Base-by-base conservation (phyloP, 352 stramenopile species). In the Elongisporangium prolatum region DNA sequence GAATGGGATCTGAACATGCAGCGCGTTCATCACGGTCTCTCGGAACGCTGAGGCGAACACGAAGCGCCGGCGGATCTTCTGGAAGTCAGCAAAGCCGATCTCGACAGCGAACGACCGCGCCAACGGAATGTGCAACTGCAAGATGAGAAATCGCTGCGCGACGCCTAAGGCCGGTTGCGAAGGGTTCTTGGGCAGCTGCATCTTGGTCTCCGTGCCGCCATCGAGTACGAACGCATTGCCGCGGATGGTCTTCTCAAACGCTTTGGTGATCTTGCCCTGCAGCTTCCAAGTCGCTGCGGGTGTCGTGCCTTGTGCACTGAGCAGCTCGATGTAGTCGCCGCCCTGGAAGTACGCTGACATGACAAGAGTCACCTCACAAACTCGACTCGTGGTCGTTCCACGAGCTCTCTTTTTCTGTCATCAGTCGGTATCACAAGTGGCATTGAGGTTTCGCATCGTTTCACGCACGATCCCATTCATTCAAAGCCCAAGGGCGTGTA, bases 211-310 rank as follows among this genome's bases (percentile, higher is more conserved):
- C 1, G 81, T 69, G 59, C 68, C 74, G 21, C 87, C 86, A 38
- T 91, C 82, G n/a, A 93, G 75, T 18, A 80, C 63, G 60, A 91
- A 93, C 3, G 74, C 71, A 58, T 95, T 93, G 50, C 74, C 79
- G 52, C 84, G 91, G 54, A 92, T 88, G 0, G 61, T 38, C 54
- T 94, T 95, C 52, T 95, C 86, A 37, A 93, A 96, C 6, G 72
- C 74, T 56, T 89, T 90, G 25, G 72, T 60, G 54, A 94, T 86
- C 63, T 93, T 92, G 1, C 85, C 86, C 38, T 86, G 70, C 10
- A 92, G 57, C 50, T 87, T 89, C 82, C 86, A 93, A 9, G 69
- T 67, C 1, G 77, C 68, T 0, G 80, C 75, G 3, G 87, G 84
- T 3, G 84, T 59, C 48, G 89, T 93, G 28, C 86, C 86, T 54